These are phyloP conservation scores for Daedaleopsis nitida DNA, from an alignment of 768 basidiomycete species.

Conservation along the genomic window DNA sequence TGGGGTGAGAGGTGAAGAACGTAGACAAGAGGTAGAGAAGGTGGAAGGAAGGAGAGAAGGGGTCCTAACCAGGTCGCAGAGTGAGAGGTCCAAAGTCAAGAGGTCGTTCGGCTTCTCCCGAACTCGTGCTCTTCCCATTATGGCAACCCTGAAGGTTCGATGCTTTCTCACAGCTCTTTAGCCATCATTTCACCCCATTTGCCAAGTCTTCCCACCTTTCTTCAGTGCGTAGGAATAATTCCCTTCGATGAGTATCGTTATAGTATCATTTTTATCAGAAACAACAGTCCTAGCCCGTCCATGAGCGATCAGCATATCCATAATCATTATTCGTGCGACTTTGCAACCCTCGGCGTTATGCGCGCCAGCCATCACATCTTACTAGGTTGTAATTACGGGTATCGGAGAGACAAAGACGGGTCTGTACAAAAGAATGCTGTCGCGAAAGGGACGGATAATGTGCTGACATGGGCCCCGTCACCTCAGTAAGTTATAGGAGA, in stretches of 20 bases:
- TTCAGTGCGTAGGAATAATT: no score
- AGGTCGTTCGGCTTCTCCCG: conserved; percentile 10
- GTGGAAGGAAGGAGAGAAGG: conserved; percentile 6
- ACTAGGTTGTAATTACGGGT: conserved; percentile 29
- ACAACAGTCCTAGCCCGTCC: neutral
- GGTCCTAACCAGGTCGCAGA: neutral
- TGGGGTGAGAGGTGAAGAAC: neutral
- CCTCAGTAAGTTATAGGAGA: conserved; percentile 17
- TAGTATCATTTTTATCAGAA: no score
- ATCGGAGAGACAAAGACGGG: conserved; percentile 23
- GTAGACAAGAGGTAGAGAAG: neutral
- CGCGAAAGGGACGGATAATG: conserved; percentile 2
- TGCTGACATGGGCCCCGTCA: conserved; percentile 1
- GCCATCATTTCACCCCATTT: no score
- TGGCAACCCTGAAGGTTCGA: conserved; percentile 7
- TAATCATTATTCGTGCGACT: conserved; percentile 9
- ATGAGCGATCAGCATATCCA: neutral
- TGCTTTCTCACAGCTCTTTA: neutral
- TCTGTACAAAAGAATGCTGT: conserved; percentile 23
- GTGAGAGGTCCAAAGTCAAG: conserved; percentile 7
- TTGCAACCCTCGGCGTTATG: neutral
- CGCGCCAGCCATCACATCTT: conserved; percentile 9
- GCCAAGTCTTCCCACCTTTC: no score
- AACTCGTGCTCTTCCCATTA: conserved; percentile 14
- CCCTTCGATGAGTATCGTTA: no score